A percentile compares a stretch with the other conserved stretches of the same genome.
Evolutionary conservation across 192 early-diverging fungal genomes (phyloP).

Genomic region (Ambispora gerdemannii): DNA sequence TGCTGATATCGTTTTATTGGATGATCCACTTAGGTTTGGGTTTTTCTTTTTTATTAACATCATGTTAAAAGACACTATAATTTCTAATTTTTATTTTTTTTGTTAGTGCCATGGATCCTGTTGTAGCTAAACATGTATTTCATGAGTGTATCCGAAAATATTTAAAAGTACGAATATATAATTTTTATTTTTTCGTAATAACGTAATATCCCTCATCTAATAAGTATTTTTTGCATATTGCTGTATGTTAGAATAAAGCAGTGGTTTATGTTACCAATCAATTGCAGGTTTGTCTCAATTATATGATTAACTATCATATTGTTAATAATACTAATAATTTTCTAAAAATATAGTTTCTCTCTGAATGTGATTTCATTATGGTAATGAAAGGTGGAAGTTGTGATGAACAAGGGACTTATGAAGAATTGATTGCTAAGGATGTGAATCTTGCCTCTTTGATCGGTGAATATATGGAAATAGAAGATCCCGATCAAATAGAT

Average conservation of each 20-base stretch:
- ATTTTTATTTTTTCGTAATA: no score
- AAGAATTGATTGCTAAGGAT: constrained; percentile 57
- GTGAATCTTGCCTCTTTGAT: constrained; percentile 65
- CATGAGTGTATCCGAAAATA: constrained; percentile 49
- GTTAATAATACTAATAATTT: not conserved
- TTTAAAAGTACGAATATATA: constrained; percentile 31
- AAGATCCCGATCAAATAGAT: constrained; percentile 48
- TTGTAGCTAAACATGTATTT: constrained; percentile 50
- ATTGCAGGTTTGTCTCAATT: constrained; percentile 35
- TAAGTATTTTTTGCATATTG: not conserved
- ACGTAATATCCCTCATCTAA: not conserved
- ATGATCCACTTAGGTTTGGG: constrained; percentile 58
- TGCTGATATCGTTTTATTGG: constrained; percentile 66
- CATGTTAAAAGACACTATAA: not conserved
- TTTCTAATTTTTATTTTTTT: constrained; percentile 38
- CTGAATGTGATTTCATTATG: constrained; percentile 56
- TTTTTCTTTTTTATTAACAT: constrained; percentile 10
- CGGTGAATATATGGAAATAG: constrained; percentile 58
- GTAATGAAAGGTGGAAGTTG: constrained; percentile 56
- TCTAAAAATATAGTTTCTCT: constrained; percentile 41
- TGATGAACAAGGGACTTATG: constrained; percentile 53
- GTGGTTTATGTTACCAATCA: constrained; percentile 69
- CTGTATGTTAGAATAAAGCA: constrained; percentile 49
- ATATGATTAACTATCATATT: not conserved
- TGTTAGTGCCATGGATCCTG: constrained; percentile 42